phyloP scores from a whole-genome alignment of 2,329 filamentous ascomycete genomes.

The Exophiala mesophila region DNA sequence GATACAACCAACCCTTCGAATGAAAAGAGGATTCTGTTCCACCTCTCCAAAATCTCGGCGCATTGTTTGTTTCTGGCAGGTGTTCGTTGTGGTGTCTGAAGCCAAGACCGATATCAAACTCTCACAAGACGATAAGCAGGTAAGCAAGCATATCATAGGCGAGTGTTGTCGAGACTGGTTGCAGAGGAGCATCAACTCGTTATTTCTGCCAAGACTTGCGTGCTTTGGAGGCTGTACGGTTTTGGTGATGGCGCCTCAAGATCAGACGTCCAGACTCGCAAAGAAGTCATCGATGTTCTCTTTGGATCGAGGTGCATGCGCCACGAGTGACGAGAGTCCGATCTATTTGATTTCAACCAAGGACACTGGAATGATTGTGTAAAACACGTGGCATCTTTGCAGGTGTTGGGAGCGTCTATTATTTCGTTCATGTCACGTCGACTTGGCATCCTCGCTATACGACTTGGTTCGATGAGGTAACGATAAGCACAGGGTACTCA shows the following conservation, averaged over 20 bases:
- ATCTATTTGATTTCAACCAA: too few relatives aligned
- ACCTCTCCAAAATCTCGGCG: background rate
- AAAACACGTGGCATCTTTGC: conserved; percentile 6
- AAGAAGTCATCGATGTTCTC: too few relatives aligned
- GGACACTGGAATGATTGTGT: too few relatives aligned
- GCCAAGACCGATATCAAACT: conserved; percentile 1
- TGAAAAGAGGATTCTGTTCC: background rate
- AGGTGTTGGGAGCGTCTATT: too few relatives aligned
- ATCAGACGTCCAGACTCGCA: too few relatives aligned
- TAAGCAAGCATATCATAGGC: background rate
- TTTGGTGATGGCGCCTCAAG: background rate
- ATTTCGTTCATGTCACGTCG: too few relatives aligned
- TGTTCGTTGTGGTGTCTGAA: background rate
- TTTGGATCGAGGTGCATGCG: too few relatives aligned
- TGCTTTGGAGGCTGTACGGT: background rate
- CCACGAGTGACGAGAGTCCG: too few relatives aligned
- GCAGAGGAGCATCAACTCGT: background rate
- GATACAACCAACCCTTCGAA: background rate
- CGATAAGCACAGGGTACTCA: too few relatives aligned
- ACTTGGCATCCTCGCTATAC: too few relatives aligned
- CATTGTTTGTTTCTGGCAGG: background rate
- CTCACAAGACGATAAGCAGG: background rate
- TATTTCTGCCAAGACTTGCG: conserved; percentile 5
- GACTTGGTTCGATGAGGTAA: too few relatives aligned
- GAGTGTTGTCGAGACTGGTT: background rate